Evolutionary conservation across 768 basidiomycete species (phyloP), one percentile per base, ranked within the genome.

Genomic region (Hypholoma fasciculare): DNA sequence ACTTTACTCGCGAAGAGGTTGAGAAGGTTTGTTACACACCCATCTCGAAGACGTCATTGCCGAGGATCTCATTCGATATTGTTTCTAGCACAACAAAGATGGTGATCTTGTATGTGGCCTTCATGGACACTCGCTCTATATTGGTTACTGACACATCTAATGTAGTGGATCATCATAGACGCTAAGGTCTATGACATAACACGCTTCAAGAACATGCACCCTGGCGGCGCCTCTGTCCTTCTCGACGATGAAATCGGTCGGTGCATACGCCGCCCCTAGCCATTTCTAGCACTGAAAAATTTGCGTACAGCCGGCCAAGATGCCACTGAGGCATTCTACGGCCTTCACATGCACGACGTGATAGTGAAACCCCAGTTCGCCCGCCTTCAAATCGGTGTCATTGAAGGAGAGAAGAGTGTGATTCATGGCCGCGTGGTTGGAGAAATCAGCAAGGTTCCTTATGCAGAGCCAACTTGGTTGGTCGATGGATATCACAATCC

Each of bases 341-440:
- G 91, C 37, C 85, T 98, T 26, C 96, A 98, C 70, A 83, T 90
- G 51, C 85, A 89, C 51, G 95, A 97, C 65, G 82, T 98, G n/a
- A 81, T 98, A 48, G 74, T 79, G 60, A 87, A 82, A 63, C 89
- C 92, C 1, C 89, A 92, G 59, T 94, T 89, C 66, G 71, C 78
- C 40, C 87, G 92, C 16, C 81, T 96, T 14, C 83, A 86, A 63
- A 84, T 96, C 50, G 95, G 94, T 43, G 73, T 75, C 7, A 79
- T 96, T 48, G 78, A 85, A 58, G 92, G 86, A 57, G 83, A 92
- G 75, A 74, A 81, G 69, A 81, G 82, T 34, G 72, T 81, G 54
- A 83, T 95, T 48, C 71, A 81, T 51, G 73, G 80, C 20, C 82
- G 79, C 16, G 71, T 79, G n/a, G 67, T 74, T 3, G 94, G 93